A percentile compares a stretch with the other conserved stretches of the same genome.
These are phyloP conservation scores for Zymoseptoria brevis DNA, from an alignment of 2,329 filamentous ascomycete species.

Conservation along the genomic window DNA sequence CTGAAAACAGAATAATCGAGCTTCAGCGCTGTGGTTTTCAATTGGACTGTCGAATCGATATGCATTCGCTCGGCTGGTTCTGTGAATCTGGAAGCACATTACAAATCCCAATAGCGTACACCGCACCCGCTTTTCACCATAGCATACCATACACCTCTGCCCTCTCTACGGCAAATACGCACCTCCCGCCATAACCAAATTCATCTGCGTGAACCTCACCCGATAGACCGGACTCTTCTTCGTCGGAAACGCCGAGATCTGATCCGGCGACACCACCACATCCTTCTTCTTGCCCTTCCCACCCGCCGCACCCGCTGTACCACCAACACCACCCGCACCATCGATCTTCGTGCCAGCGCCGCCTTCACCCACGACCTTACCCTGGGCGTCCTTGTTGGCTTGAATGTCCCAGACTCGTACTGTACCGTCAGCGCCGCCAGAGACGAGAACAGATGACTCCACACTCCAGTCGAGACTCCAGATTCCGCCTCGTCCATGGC, in stretches of 20 bases:
- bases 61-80: background rate
- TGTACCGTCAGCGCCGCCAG: slow-evolving; percentile 83
- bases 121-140: background rate
- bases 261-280: slow-evolving; percentile 80
- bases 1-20: too few species aligned
- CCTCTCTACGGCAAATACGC: slow-evolving; percentile 47
- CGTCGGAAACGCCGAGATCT: slow-evolving; percentile 88
- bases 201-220: slow-evolving; percentile 91
- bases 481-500: slow-evolving; percentile 87
- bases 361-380: slow-evolving; percentile 44
- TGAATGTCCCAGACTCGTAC: slow-evolving; percentile 90
- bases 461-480: slow-evolving; percentile 90
- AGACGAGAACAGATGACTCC: slow-evolving; percentile 83
- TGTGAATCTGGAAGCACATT: background rate
- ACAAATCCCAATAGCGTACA: background rate
- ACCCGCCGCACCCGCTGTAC: slow-evolving; percentile 26
- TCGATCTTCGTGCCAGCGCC: slow-evolving; percentile 44
- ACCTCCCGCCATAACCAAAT: slow-evolving; percentile 79
- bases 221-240: slow-evolving; percentile 95
- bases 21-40: background rate
- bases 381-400: slow-evolving; percentile 41
- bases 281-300: slow-evolving; percentile 74
- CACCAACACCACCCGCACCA: slow-evolving; percentile 24
- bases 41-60: background rate
- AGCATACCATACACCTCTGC: background rate